Base-by-base conservation (phyloP, 208 protist species). In the Leishmania martiniquensis region DNA sequence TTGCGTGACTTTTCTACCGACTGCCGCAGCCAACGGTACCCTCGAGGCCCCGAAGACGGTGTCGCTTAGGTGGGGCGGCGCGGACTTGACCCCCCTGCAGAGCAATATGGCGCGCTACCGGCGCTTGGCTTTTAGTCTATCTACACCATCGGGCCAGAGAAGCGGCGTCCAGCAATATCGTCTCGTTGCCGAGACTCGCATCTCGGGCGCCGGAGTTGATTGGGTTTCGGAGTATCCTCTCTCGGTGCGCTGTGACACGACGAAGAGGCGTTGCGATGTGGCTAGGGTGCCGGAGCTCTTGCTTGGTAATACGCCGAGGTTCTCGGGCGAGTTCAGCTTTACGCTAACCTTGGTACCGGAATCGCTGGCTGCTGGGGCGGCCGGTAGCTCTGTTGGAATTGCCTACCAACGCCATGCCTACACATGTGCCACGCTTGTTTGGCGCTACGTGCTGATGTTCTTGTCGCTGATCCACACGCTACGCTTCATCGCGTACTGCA, bases 381-480 rank as follows among this genome's bases (percentile, higher is more conserved):
- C 69, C 32, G 51, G 39, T 22, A 63, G 77, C 25, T 81, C 92
- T 34, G 77, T 94, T 25, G 93, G 91, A 20, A 71, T 93, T 42
- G 62, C 89, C 34, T 94, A 87, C 67, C 88, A 95, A 83, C 86
- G 84, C 51, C 76, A 52, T 55, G 60, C 59, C 49, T 97, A 97
- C 85, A 85, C 85, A 10, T 22, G 94, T 45, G 90, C 82, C 22
- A 82, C 82, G 39, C 54, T 93, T 34, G 72, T 91, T 25, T 91
- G 85, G 85, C 89, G 93, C n/a, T 97, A 95, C 81, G 32, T 86
- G 32, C 91, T 94, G 49, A 60, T 95, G 15, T 54, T 92, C 29
- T 49, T 97, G 15, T 91, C 91, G 1, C 45, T 95, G 15, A 1
- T 93, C 7, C 93, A 95, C 72, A 76, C 86, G 12, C 54, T 94